phyloP scores from a whole-genome alignment of 768 basidiomycete genomes.

The Myochromella boudieri region DNA sequence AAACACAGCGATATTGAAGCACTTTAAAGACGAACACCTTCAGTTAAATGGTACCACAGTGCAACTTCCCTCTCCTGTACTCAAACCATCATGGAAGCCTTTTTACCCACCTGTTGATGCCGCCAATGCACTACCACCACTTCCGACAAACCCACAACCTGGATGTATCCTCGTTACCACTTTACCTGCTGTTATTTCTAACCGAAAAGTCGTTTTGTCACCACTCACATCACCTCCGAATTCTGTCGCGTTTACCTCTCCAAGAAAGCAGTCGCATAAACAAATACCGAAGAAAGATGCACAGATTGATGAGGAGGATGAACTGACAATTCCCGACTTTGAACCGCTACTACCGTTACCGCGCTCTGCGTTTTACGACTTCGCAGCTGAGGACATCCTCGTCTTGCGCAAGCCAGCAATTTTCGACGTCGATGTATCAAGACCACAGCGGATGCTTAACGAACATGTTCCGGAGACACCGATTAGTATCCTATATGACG shows the following conservation, averaged over 20 bases:
- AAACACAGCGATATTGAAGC: constrained; percentile 10
- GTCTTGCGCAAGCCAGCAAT: constrained; percentile 14
- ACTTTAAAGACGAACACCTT: constrained; percentile 18
- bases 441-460: constrained; percentile 15
- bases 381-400: constrained; percentile 11
- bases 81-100: constrained; percentile 19
- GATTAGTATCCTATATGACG: constrained; percentile 20
- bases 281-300: constrained; percentile 10
- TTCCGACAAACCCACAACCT: constrained; percentile 10
- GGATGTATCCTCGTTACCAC: constrained; percentile 15
- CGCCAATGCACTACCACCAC: constrained; percentile 7
- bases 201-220: not conserved
- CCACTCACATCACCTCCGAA: constrained; percentile 1
- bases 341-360: constrained; percentile 15
- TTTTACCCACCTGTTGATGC: constrained; percentile 12
- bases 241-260: constrained; percentile 5
- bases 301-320: constrained; percentile 12
- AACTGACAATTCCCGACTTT: constrained; percentile 14
- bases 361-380: constrained; percentile 1
- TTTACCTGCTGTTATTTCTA: not conserved
- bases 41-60: constrained; percentile 9
- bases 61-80: constrained; percentile 12
- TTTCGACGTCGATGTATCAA: constrained; percentile 19
- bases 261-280: constrained; percentile 14
- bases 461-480: constrained; percentile 10